phyloP scores from a whole-genome alignment of 352 stramenopile genomes.

The Salisapilia sapeloensis region DNA sequence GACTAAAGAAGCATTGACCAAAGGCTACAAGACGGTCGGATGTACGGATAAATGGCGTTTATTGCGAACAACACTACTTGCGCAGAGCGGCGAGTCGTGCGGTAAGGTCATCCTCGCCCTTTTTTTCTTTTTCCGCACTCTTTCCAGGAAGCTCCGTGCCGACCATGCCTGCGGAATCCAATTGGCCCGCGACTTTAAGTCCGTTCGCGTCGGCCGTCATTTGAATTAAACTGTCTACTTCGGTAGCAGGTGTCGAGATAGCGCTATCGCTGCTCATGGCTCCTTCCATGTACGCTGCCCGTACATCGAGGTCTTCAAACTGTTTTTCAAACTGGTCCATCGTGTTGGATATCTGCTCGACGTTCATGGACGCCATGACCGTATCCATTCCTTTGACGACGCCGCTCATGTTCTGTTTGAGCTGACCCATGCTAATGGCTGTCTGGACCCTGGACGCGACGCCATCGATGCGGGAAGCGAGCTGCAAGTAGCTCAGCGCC shows the following conservation, averaged over 20 bases:
- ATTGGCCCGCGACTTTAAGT: constrained; percentile 86
- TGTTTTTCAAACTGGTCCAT: constrained; percentile 99
- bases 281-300: constrained; percentile 95
- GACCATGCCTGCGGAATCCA: constrained; percentile 85
- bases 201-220: constrained; percentile 97
- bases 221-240: constrained; percentile 95
- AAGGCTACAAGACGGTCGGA: neutral
- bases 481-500: constrained; percentile 90
- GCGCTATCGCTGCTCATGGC: constrained; percentile 94
- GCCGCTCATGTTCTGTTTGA: constrained; percentile 92
- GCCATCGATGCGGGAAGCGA: constrained; percentile 92
- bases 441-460: constrained; percentile 93
- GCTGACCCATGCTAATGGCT: constrained; percentile 89
- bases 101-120: constrained; percentile 67
- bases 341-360: constrained; percentile 92
- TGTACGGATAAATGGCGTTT: neutral
- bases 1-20: neutral
- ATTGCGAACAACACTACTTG: constrained; percentile 15
- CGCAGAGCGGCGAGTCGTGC: constrained; percentile 65
- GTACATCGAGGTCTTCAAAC: constrained; percentile 98
- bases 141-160: constrained; percentile 40
- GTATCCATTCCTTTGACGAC: constrained; percentile 96
- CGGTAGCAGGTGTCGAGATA: constrained; percentile 90
- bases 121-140: constrained; percentile 52
- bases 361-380: constrained; percentile 93